These are phyloP conservation scores for Coprinopsis marcescibilis DNA, from an alignment of 768 basidiomycete species.

Conservation along the genomic window DNA sequence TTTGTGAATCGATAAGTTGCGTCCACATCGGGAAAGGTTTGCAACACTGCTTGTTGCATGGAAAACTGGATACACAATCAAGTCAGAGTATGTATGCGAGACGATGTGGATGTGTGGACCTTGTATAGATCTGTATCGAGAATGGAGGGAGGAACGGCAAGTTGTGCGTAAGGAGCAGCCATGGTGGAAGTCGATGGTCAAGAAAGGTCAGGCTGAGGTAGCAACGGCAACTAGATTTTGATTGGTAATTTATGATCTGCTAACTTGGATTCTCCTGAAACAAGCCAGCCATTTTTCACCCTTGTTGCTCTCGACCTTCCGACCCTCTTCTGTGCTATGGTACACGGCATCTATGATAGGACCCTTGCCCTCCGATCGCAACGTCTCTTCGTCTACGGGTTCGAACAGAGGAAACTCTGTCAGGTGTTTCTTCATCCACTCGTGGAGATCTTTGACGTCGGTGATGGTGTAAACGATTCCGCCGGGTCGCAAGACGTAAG, in stretches of 20 bases:
- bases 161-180: slow-evolving; percentile 26
- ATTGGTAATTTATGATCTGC: slow-evolving; percentile 20
- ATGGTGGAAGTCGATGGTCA: slow-evolving; percentile 23
- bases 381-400: slow-evolving; percentile 63
- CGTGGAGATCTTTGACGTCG: slow-evolving; percentile 88
- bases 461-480: slow-evolving; percentile 98
- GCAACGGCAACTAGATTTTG: slow-evolving; percentile 32
- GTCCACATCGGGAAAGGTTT: slow-evolving; percentile 66
- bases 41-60: slow-evolving; percentile 90
- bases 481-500: slow-evolving; percentile 87
- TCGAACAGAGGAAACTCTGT: slow-evolving; percentile 85
- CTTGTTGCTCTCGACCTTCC: slow-evolving; percentile 88
- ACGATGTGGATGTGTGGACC: slow-evolving; percentile 32
- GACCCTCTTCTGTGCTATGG: slow-evolving; percentile 90
- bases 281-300: slow-evolving; percentile 93
- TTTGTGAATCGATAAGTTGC: slow-evolving; percentile 80
- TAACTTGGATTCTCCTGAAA: slow-evolving; percentile 59
- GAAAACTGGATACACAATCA: slow-evolving; percentile 59
- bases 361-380: slow-evolving; percentile 73
- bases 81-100: slow-evolving; percentile 5
- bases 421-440: slow-evolving; percentile 95
- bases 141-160: slow-evolving; percentile 47
- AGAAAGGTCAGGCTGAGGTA: slow-evolving; percentile 20
- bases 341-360: slow-evolving; percentile 78
- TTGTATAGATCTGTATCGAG: slow-evolving; percentile 96